phyloP scores from a whole-genome alignment of 2,329 filamentous ascomycete genomes.

The Pestalotiopsis fici region DNA sequence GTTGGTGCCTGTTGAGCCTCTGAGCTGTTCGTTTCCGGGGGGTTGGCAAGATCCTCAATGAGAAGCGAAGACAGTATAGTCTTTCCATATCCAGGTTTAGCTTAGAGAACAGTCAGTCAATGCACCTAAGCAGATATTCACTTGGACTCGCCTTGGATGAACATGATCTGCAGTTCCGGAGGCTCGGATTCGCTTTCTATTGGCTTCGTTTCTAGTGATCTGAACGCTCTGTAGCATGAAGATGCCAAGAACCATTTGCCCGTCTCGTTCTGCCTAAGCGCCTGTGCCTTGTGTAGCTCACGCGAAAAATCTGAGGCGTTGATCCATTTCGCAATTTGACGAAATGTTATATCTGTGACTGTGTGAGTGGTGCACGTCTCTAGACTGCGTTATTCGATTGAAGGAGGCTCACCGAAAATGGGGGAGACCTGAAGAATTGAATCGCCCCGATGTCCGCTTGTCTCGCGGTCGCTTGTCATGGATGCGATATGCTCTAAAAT shows the following conservation, averaged over 20 bases:
- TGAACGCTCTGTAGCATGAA: neutral
- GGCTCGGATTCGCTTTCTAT: neutral
- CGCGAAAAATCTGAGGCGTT: neutral
- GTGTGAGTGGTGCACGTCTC: neutral
- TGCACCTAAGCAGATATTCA: neutral
- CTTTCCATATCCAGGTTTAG: neutral
- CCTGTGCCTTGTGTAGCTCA: neutral
- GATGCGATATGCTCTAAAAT: neutral
- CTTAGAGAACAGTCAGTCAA: neutral
- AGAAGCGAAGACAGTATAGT: neutral
- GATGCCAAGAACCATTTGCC: neutral
- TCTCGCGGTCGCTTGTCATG: neutral
- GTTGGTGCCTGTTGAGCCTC: too few species aligned
- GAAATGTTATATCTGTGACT: neutral
- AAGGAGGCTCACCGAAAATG: too few species aligned
- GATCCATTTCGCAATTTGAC: neutral
- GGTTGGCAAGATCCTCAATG: neutral
- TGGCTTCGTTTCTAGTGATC: neutral
- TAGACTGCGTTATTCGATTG: neutral
- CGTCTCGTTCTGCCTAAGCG: neutral
- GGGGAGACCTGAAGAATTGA: too few species aligned
- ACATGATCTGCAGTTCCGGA: neutral
- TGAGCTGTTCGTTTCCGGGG: neutral
- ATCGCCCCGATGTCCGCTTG: neutral
- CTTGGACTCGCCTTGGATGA: neutral